Percentiles rank a stretch among this genome's conserved stretches.
Conservation (phyloP, 2,329 filamentous ascomycete genomes). For the Setomelanomma holmii region DNA sequence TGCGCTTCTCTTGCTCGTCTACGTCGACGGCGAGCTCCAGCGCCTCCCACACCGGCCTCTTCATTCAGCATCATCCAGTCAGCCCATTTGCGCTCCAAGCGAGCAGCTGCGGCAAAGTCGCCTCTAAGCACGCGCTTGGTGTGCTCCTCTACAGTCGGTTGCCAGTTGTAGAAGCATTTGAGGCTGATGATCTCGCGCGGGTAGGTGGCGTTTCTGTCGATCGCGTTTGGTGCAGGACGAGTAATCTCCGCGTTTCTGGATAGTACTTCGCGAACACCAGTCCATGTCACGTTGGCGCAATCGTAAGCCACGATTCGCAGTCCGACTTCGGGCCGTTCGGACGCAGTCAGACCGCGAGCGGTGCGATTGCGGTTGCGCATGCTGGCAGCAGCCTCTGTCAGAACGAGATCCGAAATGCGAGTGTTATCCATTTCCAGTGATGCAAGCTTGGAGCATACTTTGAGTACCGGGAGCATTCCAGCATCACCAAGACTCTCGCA, state of each 20-base stretch:
- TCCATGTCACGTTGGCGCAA: slow-evolving; percentile 91
- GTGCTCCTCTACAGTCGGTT: slow-evolving; percentile 93
- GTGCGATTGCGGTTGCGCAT: slow-evolving; percentile 69
- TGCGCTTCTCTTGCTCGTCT: slow-evolving; percentile 83
- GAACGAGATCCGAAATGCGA: slow-evolving; percentile 81
- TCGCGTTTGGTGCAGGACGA: slow-evolving; percentile 51
- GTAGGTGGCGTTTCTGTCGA: slow-evolving; percentile 58
- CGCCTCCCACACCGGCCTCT: slow-evolving; percentile 74
- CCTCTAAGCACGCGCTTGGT: slow-evolving; percentile 82
- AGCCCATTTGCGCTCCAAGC: slow-evolving; percentile 90
- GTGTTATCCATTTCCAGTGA: slow-evolving; percentile 93
- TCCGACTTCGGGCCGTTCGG: slow-evolving; percentile 58
- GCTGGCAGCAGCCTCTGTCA: slow-evolving; percentile 84
- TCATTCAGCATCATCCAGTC: slow-evolving; percentile 93
- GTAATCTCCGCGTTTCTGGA: slow-evolving; percentile 81
- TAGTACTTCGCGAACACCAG: slow-evolving; percentile 84
- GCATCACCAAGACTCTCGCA: slow-evolving; percentile 85
- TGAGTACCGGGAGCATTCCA: slow-evolving; percentile 83
- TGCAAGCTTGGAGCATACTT: slow-evolving; percentile 72
- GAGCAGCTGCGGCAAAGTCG: slow-evolving; percentile 74
- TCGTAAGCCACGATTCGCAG: slow-evolving; percentile 86
- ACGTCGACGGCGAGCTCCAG: slow-evolving; percentile 71
- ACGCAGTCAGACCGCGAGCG: slow-evolving; percentile 39
- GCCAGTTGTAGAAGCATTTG: slow-evolving; percentile 95
- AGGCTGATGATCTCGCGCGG: slow-evolving; percentile 82